Percentiles rank a stretch among this genome's conserved stretches.
These are phyloP conservation scores for Daldinia sp. DNA, from an alignment of 2,329 filamentous ascomycete species.

Conservation along the genomic window DNA sequence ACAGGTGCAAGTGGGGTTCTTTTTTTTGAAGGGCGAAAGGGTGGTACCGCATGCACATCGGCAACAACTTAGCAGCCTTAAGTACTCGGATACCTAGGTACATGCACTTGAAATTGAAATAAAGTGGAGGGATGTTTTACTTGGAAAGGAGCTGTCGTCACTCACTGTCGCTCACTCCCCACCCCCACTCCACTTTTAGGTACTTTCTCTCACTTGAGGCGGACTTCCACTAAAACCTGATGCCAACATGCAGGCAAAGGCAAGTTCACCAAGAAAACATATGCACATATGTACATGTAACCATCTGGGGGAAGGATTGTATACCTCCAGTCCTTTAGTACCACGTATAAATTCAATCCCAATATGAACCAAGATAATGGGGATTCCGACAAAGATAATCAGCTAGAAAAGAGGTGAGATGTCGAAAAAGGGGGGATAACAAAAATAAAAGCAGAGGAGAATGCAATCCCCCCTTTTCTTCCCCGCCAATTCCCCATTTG, in stretches of 20 bases:
- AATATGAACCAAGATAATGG: neutral
- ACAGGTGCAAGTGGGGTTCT: slow-evolving; percentile 29
- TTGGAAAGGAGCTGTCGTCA: slow-evolving; percentile 33
- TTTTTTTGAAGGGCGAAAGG: neutral
- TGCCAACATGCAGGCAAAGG: slow-evolving; percentile 3
- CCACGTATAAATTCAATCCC: neutral
- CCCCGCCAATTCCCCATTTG: slow-evolving; percentile 8
- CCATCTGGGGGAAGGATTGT: neutral
- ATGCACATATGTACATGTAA: slow-evolving; percentile 9
- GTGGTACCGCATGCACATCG: slow-evolving; percentile 16
- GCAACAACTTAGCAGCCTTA: slow-evolving; percentile 1
- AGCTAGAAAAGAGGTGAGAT: neutral
- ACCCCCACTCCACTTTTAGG: slow-evolving; percentile 9
- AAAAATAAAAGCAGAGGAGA: neutral
- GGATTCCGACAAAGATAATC: neutral
- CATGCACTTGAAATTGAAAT: neutral
- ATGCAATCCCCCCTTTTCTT: neutral
- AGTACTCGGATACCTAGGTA: slow-evolving; percentile 1
- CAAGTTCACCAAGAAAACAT: slow-evolving; percentile 4
- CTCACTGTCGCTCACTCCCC: slow-evolving; percentile 12
- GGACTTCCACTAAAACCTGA: slow-evolving; percentile 11
- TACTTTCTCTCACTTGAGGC: slow-evolving; percentile 21
- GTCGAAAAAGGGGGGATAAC: neutral
- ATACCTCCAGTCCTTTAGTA: neutral
- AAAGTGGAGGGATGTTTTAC: slow-evolving; percentile 13